Conservation (phyloP, 192 early-diverging fungal genomes). For the Gaertneriomyces semiglobifer region DNA sequence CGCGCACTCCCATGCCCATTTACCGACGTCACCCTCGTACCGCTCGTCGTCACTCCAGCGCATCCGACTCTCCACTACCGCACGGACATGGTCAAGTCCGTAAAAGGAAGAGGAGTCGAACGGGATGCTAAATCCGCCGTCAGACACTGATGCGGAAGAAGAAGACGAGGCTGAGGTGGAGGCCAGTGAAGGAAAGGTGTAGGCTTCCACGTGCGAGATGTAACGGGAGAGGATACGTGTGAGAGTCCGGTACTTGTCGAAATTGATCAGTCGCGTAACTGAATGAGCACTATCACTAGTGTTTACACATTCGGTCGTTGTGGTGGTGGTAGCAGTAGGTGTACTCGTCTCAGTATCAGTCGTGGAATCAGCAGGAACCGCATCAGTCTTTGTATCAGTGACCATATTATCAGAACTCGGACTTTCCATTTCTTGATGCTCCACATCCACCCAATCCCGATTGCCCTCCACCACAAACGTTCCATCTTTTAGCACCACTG, state of each 20-base stretch:
- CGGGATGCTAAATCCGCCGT: neutral
- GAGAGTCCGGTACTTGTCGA: slow-evolving; percentile 32
- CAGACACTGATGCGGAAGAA: neutral
- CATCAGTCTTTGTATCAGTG: neutral
- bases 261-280: slow-evolving; percentile 21
- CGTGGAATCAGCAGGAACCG: neutral
- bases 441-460: slow-evolving; percentile 19
- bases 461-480: slow-evolving; percentile 75
- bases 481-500: slow-evolving; percentile 68
- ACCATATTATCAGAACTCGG: neutral
- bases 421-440: slow-evolving; percentile 1
- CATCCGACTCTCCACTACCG: slow-evolving; percentile 8
- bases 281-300: no score
- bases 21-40: slow-evolving; percentile 5
- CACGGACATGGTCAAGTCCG: neutral
- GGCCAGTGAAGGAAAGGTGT: slow-evolving; percentile 6
- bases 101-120: neutral
- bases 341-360: neutral
- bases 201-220: slow-evolving; percentile 1
- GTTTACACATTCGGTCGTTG: no score
- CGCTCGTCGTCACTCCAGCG: slow-evolving; percentile 7
- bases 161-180: neutral
- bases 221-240: slow-evolving; percentile 10
- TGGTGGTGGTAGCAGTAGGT: neutral
- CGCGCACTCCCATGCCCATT: slow-evolving; percentile 4